Conservation (phyloP, 805 yeast genomes). For the Candida adriatica region DNA sequence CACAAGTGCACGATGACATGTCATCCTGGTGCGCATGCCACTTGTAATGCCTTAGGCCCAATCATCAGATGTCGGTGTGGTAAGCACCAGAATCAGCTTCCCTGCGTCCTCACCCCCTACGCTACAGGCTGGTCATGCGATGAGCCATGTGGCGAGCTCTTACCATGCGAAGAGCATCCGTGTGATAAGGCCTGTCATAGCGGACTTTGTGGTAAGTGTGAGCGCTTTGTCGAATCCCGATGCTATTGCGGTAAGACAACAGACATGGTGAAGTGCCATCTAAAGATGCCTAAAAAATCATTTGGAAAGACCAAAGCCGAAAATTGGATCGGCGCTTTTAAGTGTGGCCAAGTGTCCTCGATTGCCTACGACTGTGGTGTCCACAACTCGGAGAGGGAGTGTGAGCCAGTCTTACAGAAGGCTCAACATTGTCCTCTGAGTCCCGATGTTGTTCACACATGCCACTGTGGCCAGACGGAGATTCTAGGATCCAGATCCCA, state of each 20-base stretch:
- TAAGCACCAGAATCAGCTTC: conserved; percentile 51
- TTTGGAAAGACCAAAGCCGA: conserved; percentile 17
- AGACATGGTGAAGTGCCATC: conserved; percentile 37
- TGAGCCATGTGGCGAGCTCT: conserved; percentile 46
- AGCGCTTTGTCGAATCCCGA: conserved; percentile 34
- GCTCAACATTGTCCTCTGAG: conserved; percentile 50
- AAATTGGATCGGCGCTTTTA: conserved; percentile 45
- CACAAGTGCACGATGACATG: conserved; percentile 73
- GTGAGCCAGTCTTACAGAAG: conserved; percentile 25
- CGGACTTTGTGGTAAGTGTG: conserved; percentile 80
- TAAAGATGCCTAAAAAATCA: conserved; percentile 32
- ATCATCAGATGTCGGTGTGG: conserved; percentile 71
- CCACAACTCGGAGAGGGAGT: conserved; percentile 48
- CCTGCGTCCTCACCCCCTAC: conserved; percentile 69
- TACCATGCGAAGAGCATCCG: conserved; percentile 68
- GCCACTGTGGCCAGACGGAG: conserved; percentile 73
- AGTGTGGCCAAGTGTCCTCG: conserved; percentile 40
- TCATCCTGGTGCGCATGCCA: conserved; percentile 86
- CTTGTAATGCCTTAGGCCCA: conserved; percentile 77
- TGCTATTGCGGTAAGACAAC: conserved; percentile 75
- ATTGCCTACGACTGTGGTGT: conserved; percentile 55
- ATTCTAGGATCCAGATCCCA: conserved; percentile 39
- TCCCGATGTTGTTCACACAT: conserved; percentile 52
- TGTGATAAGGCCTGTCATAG: conserved; percentile 63
- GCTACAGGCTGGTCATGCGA: conserved; percentile 63